phyloP scores from a whole-genome alignment of 306 rosid species.

The Hylodesmum podocarpum region DNA sequence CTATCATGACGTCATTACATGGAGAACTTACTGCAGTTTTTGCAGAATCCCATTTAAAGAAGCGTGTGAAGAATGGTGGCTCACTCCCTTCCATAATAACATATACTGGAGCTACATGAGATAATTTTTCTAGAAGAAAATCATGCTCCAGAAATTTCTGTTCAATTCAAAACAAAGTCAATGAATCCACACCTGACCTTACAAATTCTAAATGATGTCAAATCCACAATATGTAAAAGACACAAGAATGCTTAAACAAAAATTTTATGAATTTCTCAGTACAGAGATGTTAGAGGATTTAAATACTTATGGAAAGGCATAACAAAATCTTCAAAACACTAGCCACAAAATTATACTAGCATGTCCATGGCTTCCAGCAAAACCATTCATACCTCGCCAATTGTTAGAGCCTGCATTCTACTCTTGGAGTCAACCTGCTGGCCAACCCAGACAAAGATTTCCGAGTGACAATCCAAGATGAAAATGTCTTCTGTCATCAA shows the following conservation, averaged over 20 bases:
- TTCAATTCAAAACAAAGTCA: conserved; percentile 26
- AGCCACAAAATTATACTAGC: background rate
- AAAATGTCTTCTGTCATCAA: conserved; percentile 91
- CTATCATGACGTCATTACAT: background rate
- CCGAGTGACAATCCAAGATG: conserved; percentile 77
- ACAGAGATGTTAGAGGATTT: background rate
- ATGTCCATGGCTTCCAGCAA: conserved; percentile 18
- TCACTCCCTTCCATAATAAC: conserved; percentile 85
- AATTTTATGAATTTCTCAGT: background rate
- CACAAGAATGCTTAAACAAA: background rate
- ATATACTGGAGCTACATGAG: conserved; percentile 72
- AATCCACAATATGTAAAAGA: background rate
- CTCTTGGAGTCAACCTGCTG: conserved; percentile 75
- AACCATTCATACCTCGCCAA: conserved; percentile 73
- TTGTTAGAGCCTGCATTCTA: conserved; percentile 65
- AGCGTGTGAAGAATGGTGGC: conserved; percentile 87
- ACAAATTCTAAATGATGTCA: conserved; percentile 24
- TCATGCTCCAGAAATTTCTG: conserved; percentile 89
- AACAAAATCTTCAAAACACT: conserved; percentile 11
- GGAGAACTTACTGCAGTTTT: conserved; percentile 61
- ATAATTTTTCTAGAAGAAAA: conserved; percentile 67
- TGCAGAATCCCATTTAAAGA: conserved; percentile 82
- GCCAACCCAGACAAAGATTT: conserved; percentile 89
- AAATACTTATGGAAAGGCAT: background rate
- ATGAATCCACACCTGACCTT: conserved; percentile 5